Evolutionary conservation across 2,329 filamentous ascomycete genomes (phyloP).

Genomic region (Coniochaeta ligniaria): DNA sequence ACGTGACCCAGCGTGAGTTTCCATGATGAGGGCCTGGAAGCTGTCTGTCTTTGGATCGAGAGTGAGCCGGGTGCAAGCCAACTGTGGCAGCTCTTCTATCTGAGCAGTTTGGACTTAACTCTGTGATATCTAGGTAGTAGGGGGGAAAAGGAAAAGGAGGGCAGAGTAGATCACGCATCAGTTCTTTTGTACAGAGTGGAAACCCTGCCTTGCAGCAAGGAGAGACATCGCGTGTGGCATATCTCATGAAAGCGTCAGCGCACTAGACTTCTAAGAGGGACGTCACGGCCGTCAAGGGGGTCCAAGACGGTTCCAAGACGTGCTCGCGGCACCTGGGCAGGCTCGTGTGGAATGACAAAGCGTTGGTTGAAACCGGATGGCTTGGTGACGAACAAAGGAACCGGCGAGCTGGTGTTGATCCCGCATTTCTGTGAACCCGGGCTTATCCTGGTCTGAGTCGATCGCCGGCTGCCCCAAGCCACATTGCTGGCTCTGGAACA

Average conservation of each 20-base stretch:
- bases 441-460: background rate
- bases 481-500: background rate
- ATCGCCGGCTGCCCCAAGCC: background rate
- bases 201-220: background rate
- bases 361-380: constrained; percentile 1
- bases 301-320: background rate
- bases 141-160: background rate
- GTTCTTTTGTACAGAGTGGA: background rate
- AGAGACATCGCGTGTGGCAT: background rate
- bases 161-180: background rate
- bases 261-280: background rate
- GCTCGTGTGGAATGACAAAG: background rate
- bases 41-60: background rate
- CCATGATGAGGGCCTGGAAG: constrained; percentile 11
- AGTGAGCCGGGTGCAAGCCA: background rate
- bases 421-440: background rate
- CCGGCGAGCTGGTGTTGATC: background rate
- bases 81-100: background rate
- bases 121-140: background rate
- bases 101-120: background rate
- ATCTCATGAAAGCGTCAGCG: background rate
- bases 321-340: background rate
- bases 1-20: constrained; percentile 17
- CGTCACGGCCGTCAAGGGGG: background rate
- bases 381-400: background rate